phyloP scores from a whole-genome alignment of 768 basidiomycete genomes.

The Nevesoporus exiguus region DNA sequence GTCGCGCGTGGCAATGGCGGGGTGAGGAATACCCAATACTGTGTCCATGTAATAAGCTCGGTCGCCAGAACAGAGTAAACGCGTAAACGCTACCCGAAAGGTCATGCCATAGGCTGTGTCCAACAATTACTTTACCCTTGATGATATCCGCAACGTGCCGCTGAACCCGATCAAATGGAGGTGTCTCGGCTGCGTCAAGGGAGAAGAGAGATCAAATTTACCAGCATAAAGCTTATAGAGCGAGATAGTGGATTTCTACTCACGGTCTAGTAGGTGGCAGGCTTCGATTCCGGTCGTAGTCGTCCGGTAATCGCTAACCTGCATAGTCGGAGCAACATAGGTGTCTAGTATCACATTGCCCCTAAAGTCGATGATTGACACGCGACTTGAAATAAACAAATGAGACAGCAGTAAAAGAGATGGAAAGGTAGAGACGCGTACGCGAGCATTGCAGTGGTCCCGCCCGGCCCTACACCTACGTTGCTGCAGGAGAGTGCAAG shows the following conservation, averaged over 20 bases:
- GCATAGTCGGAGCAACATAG: constrained; percentile 61
- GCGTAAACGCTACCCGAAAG: constrained; percentile 54
- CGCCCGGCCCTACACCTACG: constrained; percentile 79
- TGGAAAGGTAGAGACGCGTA: constrained; percentile 36
- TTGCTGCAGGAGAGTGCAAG: constrained; percentile 61
- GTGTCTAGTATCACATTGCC: constrained; percentile 61
- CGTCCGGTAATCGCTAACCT: constrained; percentile 73
- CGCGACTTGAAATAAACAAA: constrained; percentile 35
- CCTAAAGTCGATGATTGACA: constrained; percentile 52
- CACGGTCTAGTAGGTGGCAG: constrained; percentile 39
- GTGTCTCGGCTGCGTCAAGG: constrained; percentile 35
- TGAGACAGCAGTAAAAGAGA: constrained; percentile 9
- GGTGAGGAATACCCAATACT: constrained; percentile 81
- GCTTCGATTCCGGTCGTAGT: constrained; percentile 54
- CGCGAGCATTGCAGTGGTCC: constrained; percentile 81
- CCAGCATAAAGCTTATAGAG: not conserved
- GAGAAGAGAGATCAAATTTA: constrained; percentile 1
- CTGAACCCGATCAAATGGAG: constrained; percentile 61
- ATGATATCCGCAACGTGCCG: constrained; percentile 61
- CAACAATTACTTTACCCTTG: constrained; percentile 68
- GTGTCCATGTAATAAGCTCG: constrained; percentile 15
- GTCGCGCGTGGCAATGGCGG: constrained; percentile 74
- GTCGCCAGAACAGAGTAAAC: not conserved
- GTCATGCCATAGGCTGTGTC: constrained; percentile 79
- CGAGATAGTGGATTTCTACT: constrained; percentile 11